phyloP scores from a whole-genome alignment of 2,329 filamentous ascomycete species.

The Alternaria novae-zelandiae region DNA sequence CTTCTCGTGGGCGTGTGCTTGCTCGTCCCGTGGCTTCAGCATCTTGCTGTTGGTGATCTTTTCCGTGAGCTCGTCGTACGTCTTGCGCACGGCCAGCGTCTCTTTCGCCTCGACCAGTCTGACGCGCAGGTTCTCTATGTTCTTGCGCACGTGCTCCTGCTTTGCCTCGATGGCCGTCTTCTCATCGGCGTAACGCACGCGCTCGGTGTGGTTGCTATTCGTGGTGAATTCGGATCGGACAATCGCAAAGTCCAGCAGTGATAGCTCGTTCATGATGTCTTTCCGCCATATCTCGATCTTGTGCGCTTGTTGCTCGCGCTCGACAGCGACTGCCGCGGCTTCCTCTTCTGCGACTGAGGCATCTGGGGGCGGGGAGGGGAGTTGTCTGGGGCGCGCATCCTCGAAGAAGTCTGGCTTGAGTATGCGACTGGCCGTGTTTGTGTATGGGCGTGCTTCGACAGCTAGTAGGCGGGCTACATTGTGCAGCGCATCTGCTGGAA shows the following conservation, averaged over 20 bases:
- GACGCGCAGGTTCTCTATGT: conserved; percentile 73
- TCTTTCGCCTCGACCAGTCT: conserved; percentile 71
- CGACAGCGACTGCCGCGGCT: conserved; percentile 52
- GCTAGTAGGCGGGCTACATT: conserved; percentile 79
- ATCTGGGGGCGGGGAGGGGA: conserved; percentile 73
- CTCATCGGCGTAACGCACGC: conserved; percentile 80
- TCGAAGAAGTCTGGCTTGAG: conserved; percentile 71
- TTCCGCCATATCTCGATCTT: conserved; percentile 75
- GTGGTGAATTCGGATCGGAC: conserved; percentile 86
- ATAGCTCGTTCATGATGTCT: conserved; percentile 86
- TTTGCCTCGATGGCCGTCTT: conserved; percentile 80
- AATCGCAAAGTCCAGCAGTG: conserved; percentile 84
- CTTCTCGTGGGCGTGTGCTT: conserved; percentile 77
- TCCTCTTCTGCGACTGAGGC: conserved; percentile 54
- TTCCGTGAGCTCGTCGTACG: conserved; percentile 86
- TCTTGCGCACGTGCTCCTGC: conserved; percentile 77
- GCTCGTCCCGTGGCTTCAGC: conserved; percentile 83
- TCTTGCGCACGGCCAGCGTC: conserved; percentile 78
- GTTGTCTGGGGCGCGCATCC: conserved; percentile 60
- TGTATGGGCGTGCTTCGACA: conserved; percentile 91
- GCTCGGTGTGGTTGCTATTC: conserved; percentile 81
- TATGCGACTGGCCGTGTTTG: conserved; percentile 83
- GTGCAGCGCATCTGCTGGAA: conserved; percentile 74
- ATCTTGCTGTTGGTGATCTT: conserved; percentile 83
- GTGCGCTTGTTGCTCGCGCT: conserved; percentile 59